These are phyloP conservation scores for Colletotrichum paranaense DNA, from an alignment of 2,329 filamentous ascomycete genomes.

Conservation along the genomic window DNA sequence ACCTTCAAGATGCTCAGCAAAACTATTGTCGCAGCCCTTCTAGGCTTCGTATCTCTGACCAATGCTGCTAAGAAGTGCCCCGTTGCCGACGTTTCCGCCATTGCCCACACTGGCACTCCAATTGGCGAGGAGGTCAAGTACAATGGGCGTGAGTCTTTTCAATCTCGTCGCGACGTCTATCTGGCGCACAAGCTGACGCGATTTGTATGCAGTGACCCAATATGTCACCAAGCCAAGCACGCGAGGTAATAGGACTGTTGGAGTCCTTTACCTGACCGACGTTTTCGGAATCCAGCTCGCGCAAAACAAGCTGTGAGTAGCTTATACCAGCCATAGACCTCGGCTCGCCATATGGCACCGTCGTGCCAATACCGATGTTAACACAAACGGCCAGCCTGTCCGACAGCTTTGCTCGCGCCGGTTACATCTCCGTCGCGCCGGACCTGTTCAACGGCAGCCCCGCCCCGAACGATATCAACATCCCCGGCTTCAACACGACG, in stretches of 20 bases:
- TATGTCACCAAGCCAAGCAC: constrained; percentile 30
- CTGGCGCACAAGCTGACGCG: background rate
- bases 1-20: constrained; percentile 28
- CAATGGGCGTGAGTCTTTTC: constrained; percentile 21
- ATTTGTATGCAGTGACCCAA: constrained; percentile 7
- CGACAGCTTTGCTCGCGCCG: constrained; percentile 74
- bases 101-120: constrained; percentile 29
- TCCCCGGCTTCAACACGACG: constrained; percentile 52
- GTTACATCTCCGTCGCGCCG: constrained; percentile 73
- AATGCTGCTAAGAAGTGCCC: constrained; percentile 13
- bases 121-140: constrained; percentile 21
- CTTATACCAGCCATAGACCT: too few species aligned
- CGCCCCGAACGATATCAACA: constrained; percentile 52
- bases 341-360: too few species aligned
- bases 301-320: constrained; percentile 37
- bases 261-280: constrained; percentile 44
- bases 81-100: constrained; percentile 25
- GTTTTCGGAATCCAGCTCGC: constrained; percentile 49
- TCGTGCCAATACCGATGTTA: background rate
- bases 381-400: constrained; percentile 53
- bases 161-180: background rate
- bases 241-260: constrained; percentile 2
- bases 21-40: background rate
- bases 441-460: constrained; percentile 73
- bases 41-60: constrained; percentile 17